Conservation (phyloP, 352 stramenopile species). For the Globisporangium yorkense region DNA sequence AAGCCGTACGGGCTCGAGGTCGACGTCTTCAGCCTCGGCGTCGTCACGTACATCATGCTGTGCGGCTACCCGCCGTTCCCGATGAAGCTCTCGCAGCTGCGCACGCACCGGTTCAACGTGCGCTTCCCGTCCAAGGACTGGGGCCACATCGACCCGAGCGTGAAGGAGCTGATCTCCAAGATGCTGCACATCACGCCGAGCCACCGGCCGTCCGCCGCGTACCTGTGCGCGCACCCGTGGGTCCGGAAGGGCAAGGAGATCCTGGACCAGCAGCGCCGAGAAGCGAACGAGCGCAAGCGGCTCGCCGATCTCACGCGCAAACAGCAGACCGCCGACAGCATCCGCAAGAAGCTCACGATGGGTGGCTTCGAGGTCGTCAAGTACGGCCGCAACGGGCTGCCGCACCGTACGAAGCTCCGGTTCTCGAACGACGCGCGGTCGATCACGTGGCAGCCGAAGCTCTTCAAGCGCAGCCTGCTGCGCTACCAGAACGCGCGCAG, state of each 20-base stretch:
- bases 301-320: constrained; percentile 50
- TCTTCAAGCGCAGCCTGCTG: constrained; percentile 64
- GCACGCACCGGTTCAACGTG: constrained; percentile 77
- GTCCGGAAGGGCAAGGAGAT: constrained; percentile 42
- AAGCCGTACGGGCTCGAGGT: constrained; percentile 79
- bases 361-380: constrained; percentile 73
- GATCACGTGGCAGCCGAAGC: constrained; percentile 71
- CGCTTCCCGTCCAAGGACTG: constrained; percentile 81
- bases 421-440: constrained; percentile 66
- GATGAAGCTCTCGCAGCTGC: constrained; percentile 82
- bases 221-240: constrained; percentile 58
- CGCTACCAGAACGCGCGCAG: constrained; percentile 68
- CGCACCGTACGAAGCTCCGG: constrained; percentile 66
- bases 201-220: constrained; percentile 48
- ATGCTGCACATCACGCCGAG: constrained; percentile 78
- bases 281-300: constrained; percentile 38
- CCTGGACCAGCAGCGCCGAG: constrained; percentile 34
- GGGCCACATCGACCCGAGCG: constrained; percentile 41
- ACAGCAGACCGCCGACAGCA: constrained; percentile 52
- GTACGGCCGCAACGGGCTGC: constrained; percentile 71
- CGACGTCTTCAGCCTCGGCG: constrained; percentile 87
- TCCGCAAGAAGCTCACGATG: constrained; percentile 67
- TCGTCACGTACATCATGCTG: constrained; percentile 86
- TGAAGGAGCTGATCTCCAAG: constrained; percentile 72
- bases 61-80: constrained; percentile 86